Percentiles rank a stretch among this genome's conserved stretches.
phyloP scores from a whole-genome alignment of 805 yeast species.

The Candida dendrica region DNA sequence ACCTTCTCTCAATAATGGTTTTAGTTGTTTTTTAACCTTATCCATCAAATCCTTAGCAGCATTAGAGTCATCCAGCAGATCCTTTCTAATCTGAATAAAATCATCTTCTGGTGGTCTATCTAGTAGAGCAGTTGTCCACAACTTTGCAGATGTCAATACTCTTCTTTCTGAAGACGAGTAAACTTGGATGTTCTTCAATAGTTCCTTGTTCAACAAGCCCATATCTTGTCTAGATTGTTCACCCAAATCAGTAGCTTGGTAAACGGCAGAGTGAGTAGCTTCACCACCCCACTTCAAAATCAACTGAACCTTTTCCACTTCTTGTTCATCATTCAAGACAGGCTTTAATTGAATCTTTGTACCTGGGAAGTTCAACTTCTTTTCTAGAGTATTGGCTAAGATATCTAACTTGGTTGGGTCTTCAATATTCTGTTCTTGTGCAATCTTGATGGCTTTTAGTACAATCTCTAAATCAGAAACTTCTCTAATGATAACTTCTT shows the following conservation, averaged over 20 bases:
- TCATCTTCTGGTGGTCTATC: slow-evolving; percentile 69
- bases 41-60: slow-evolving; percentile 99
- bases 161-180: slow-evolving; percentile 92
- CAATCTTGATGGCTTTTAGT: slow-evolving; percentile 73
- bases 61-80: slow-evolving; percentile 88
- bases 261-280: slow-evolving; percentile 94
- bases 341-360: slow-evolving; percentile 96
- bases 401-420: slow-evolving; percentile 72
- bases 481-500: slow-evolving; percentile 91
- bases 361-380: slow-evolving; percentile 87
- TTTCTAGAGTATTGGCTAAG: slow-evolving; percentile 75
- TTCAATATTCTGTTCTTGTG: slow-evolving; percentile 73
- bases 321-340: slow-evolving; percentile 54
- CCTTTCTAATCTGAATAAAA: slow-evolving; percentile 77
- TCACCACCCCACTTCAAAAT: slow-evolving; percentile 99
- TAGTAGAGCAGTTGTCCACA: slow-evolving; percentile 66
- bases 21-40: slow-evolving; percentile 91
- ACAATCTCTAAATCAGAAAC: slow-evolving; percentile 82
- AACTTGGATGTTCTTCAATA: slow-evolving; percentile 77
- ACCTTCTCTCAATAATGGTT: slow-evolving; percentile 90
- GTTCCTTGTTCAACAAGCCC: slow-evolving; percentile 75
- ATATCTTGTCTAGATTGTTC: slow-evolving; percentile 93
- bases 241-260: slow-evolving; percentile 92
- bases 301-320: slow-evolving; percentile 91
- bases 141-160: slow-evolving; percentile 85